phyloP scores from a whole-genome alignment of 805 yeast genomes.

The Yarrowia sp. region DNA sequence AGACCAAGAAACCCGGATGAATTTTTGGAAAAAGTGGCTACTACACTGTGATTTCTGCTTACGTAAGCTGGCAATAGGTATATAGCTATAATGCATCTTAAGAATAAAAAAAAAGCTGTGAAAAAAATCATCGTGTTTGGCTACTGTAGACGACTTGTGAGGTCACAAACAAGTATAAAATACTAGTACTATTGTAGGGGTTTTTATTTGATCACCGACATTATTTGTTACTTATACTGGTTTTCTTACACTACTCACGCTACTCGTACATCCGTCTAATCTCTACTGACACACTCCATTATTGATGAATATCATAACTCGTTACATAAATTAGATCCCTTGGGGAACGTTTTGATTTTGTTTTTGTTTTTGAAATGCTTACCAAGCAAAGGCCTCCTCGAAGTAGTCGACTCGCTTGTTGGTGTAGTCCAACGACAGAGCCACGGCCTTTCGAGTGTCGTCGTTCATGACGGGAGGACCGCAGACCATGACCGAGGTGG shows the following conservation, averaged over 20 bases:
- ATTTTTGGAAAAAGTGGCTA: not conserved
- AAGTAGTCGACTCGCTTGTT: constrained; percentile 64
- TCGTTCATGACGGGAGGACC: constrained; percentile 70
- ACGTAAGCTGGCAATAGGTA: not conserved
- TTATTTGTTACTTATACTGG: too few species aligned
- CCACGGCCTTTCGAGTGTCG: constrained; percentile 58
- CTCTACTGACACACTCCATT: not conserved
- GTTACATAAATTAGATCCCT: constrained; percentile 13
- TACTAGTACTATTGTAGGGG: too few species aligned
- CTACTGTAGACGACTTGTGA: too few species aligned
- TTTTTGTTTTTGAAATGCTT: constrained; percentile 8
- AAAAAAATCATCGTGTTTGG: too few species aligned
- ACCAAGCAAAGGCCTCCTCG: constrained; percentile 81
- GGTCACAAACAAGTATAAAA: too few species aligned
- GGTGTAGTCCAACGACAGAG: constrained; percentile 52
- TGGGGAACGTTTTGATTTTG: constrained; percentile 12
- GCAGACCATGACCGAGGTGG: constrained; percentile 65
- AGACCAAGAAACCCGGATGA: constrained; percentile 66
- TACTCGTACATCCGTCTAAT: too few species aligned
- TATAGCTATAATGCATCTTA: not conserved
- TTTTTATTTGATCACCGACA: too few species aligned
- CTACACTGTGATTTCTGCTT: not conserved
- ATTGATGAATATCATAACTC: constrained; percentile 2
- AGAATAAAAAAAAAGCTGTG: not conserved
- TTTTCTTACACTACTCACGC: too few species aligned